These are phyloP conservation scores for Stentor roeselii DNA, from an alignment of 73 alveolate species.

Conservation along the genomic window DNA sequence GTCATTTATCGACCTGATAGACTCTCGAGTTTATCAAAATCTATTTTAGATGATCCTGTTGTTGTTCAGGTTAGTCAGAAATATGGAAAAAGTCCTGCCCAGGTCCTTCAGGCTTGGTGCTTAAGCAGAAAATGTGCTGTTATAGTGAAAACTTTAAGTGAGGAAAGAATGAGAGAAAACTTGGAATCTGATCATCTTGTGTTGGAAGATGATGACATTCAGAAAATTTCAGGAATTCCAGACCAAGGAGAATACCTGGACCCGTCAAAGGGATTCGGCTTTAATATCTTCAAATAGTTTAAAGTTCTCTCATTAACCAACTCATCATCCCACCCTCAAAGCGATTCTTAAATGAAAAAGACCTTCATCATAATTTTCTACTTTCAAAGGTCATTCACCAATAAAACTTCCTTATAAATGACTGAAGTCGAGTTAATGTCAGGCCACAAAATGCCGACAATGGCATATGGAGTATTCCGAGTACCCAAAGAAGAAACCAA, in stretches of 20 bases:
- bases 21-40: too few relatives aligned
- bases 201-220: conserved; percentile 47
- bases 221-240: conserved; percentile 32
- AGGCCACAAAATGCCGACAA: too few relatives aligned
- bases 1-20: conserved; percentile 63
- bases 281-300: neutral
- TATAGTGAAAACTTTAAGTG: conserved; percentile 65
- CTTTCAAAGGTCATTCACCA: too few relatives aligned
- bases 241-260: conserved; percentile 17
- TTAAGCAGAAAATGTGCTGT: conserved; percentile 51
- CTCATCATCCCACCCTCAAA: too few relatives aligned
- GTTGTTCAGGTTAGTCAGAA: neutral
- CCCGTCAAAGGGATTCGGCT: neutral
- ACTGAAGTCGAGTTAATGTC: too few relatives aligned
- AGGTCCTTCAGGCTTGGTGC: conserved; percentile 41
- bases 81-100: neutral
- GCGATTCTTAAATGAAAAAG: too few relatives aligned
- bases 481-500: too few relatives aligned
- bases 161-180: conserved; percentile 67
- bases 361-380: too few relatives aligned
- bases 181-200: conserved; percentile 41
- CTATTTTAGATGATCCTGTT: neutral
- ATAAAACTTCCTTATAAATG: too few relatives aligned
- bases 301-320: too few relatives aligned
- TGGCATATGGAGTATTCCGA: too few relatives aligned